Evolutionary conservation across 1,284 basidiomycete species (phyloP).

Genomic region (Cryptococcus sp.): DNA sequence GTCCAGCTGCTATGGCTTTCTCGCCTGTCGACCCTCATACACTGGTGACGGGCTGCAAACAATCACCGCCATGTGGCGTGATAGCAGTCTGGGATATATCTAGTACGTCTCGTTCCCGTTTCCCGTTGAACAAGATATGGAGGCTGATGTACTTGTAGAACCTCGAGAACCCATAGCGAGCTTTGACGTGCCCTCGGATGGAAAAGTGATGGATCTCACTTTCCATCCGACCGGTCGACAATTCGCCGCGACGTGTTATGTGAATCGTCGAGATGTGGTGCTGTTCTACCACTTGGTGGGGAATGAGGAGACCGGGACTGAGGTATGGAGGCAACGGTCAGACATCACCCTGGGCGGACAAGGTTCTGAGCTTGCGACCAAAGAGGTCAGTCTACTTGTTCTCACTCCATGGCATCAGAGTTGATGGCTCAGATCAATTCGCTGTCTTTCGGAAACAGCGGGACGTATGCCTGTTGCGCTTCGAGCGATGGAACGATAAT

Average conservation of each 20-base stretch:
- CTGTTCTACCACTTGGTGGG: slow-evolving; percentile 27
- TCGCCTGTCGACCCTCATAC: slow-evolving; percentile 33
- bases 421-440: slow-evolving; percentile 35
- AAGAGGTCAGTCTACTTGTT: slow-evolving; percentile 36
- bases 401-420: neutral
- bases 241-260: slow-evolving; percentile 36
- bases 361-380: slow-evolving; percentile 23
- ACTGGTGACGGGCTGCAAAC: slow-evolving; percentile 37
- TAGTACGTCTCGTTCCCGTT: slow-evolving; percentile 11
- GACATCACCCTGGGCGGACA: slow-evolving; percentile 33
- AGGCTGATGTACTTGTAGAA: slow-evolving; percentile 7
- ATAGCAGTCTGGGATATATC: slow-evolving; percentile 37
- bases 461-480: slow-evolving; percentile 32
- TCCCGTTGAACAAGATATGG: neutral
- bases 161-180: slow-evolving; percentile 21
- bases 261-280: slow-evolving; percentile 29
- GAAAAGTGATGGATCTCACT: slow-evolving; percentile 33
- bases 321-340: slow-evolving; percentile 28
- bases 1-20: slow-evolving; percentile 29
- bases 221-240: slow-evolving; percentile 39
- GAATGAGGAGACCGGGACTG: slow-evolving; percentile 10
- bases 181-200: slow-evolving; percentile 24
- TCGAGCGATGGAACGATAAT: slow-evolving; percentile 39
- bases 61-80: slow-evolving; percentile 13
- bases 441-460: slow-evolving; percentile 31